Evolutionary conservation across 2,329 filamentous ascomycete species (phyloP).

Genomic region (Aschersonia sp.): DNA sequence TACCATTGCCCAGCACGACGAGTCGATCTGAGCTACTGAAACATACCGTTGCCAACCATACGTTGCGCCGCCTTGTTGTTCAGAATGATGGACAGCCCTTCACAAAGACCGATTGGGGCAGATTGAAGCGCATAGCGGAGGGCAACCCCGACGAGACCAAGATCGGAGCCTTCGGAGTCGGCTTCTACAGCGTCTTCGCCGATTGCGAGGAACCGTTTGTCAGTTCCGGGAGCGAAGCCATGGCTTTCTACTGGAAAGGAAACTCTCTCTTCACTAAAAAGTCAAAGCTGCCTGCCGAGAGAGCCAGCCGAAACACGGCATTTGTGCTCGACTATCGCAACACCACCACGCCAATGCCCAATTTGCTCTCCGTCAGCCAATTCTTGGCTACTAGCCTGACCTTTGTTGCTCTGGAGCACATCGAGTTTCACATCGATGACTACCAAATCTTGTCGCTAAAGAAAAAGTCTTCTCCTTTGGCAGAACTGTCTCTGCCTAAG

Average conservation of each 20-base stretch:
- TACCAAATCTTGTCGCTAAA: slow-evolving; percentile 64
- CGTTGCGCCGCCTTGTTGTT: slow-evolving; percentile 73
- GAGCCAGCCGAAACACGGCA: slow-evolving; percentile 60
- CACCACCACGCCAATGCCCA: slow-evolving; percentile 71
- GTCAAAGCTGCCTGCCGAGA: slow-evolving; percentile 54
- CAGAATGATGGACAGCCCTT: slow-evolving; percentile 88
- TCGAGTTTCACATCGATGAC: slow-evolving; percentile 86
- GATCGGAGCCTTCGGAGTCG: slow-evolving; percentile 95
- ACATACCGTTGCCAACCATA: slow-evolving; percentile 74
- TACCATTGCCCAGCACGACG: slow-evolving; percentile 53
- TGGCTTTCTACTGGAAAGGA: slow-evolving; percentile 99
- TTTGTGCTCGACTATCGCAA: slow-evolving; percentile 94
- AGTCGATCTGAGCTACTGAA: slow-evolving; percentile 58
- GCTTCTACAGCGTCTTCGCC: slow-evolving; percentile 96
- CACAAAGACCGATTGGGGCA: slow-evolving; percentile 78
- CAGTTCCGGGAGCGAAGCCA: slow-evolving; percentile 79
- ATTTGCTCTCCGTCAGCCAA: slow-evolving; percentile 73
- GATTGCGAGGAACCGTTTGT: slow-evolving; percentile 98
- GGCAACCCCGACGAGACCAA: slow-evolving; percentile 98
- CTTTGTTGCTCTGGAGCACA: slow-evolving; percentile 76
- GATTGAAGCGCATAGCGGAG: slow-evolving; percentile 94
- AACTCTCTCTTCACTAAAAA: slow-evolving; percentile 91
- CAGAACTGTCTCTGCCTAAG: slow-evolving; percentile 56
- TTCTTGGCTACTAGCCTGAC: slow-evolving; percentile 92
- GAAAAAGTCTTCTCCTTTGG: slow-evolving; percentile 75